Percentiles rank a stretch among this genome's conserved stretches.
phyloP scores from a whole-genome alignment of 2,329 filamentous ascomycete species.

The Penicillium frequentans region DNA sequence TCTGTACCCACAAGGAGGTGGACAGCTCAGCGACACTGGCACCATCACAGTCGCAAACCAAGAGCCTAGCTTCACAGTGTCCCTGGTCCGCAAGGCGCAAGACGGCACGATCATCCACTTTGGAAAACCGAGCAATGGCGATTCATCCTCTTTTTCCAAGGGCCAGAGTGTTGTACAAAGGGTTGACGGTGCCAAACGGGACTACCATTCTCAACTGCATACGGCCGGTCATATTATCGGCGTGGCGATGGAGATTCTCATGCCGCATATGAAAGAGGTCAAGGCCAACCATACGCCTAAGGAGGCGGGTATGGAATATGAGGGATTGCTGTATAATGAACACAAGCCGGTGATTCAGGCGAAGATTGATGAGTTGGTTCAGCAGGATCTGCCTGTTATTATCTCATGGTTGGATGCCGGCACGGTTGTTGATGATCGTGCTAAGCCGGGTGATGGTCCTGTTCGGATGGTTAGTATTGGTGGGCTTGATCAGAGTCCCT shows the following conservation, averaged over 20 bases:
- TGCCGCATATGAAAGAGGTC: constrained; percentile 25
- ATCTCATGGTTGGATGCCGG: constrained; percentile 28
- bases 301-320: constrained; percentile 29
- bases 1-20: constrained; percentile 30
- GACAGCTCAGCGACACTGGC: constrained; percentile 30
- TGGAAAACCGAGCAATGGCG: constrained; percentile 12
- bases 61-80: constrained; percentile 21
- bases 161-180: constrained; percentile 22
- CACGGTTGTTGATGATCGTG: constrained; percentile 17
- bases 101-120: constrained; percentile 29
- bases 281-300: constrained; percentile 32
- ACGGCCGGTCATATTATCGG: constrained; percentile 33
- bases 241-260: constrained; percentile 28
- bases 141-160: constrained; percentile 3
- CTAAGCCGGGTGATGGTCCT: constrained; percentile 16
- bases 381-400: constrained; percentile 19
- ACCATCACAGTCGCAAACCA: constrained; percentile 13
- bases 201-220: constrained; percentile 31
- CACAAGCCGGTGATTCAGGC: constrained; percentile 29
- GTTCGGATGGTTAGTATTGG: constrained; percentile 30
- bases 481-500: constrained; percentile 30
- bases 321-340: constrained; percentile 30
- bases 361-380: constrained; percentile 28
- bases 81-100: constrained; percentile 25
- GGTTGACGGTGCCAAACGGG: constrained; percentile 25